These are phyloP conservation scores for Diversispora eburnea DNA, from an alignment of 192 early-diverging fungal species.

Conservation along the genomic window DNA sequence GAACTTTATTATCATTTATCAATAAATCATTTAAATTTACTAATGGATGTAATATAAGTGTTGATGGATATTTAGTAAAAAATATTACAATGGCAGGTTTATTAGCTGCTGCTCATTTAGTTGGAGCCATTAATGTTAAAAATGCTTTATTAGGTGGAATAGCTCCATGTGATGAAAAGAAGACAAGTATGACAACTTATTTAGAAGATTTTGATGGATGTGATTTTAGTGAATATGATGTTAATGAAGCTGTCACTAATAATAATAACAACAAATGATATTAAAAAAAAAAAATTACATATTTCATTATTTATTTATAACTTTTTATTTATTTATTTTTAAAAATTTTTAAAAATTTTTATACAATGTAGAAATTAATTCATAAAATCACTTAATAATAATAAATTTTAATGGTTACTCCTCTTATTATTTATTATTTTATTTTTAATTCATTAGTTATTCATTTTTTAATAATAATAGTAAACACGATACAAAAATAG, in stretches of 20 bases:
- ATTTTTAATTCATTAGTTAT: no score
- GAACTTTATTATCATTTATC: neutral
- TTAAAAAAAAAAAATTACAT: no score
- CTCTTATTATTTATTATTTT: no score
- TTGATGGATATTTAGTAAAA: neutral
- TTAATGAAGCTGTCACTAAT: neutral
- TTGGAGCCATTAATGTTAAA: neutral
- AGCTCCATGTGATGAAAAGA: neutral
- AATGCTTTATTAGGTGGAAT: neutral
- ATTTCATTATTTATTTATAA: no score
- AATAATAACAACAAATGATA: neutral
- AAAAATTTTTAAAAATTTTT: no score
- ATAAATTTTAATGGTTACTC: no score
- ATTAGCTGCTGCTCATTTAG: neutral
- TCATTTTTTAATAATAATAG: no score
- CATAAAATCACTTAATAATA: no score
- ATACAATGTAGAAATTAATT: no score
- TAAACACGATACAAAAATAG: no score
- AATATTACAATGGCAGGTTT: neutral
- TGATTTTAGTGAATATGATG: neutral
- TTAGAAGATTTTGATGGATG: neutral
- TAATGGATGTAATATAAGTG: neutral
- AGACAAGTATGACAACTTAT: neutral
- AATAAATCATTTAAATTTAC: neutral
- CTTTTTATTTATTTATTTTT: no score